phyloP scores from a whole-genome alignment of 1,139 yeast species.

The Scheffersomyces insectosa region DNA sequence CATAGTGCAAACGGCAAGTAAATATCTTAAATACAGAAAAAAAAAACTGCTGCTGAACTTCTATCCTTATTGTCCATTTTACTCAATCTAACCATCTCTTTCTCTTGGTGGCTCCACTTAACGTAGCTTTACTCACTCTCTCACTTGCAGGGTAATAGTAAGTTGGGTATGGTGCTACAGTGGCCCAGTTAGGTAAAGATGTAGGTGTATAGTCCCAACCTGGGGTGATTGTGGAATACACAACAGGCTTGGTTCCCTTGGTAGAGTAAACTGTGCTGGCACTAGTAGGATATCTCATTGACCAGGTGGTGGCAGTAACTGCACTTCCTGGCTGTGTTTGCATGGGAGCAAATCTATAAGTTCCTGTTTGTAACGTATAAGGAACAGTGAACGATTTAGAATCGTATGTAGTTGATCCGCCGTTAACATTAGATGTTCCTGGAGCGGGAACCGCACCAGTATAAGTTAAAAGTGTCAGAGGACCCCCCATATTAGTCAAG shows the following conservation, averaged over 20 bases:
- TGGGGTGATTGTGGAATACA: conserved; percentile 68
- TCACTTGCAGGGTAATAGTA: conserved; percentile 44
- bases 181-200: conserved; percentile 67
- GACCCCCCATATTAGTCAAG: conserved; percentile 71
- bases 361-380: conserved; percentile 76
- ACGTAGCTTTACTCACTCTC: conserved; percentile 40
- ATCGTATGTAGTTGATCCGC: conserved; percentile 27
- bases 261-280: conserved; percentile 58
- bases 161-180: conserved; percentile 67
- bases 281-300: conserved; percentile 63
- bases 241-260: conserved; percentile 41
- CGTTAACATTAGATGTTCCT: conserved; percentile 27
- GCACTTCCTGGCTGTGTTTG: conserved; percentile 77
- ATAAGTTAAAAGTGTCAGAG: conserved; percentile 17
- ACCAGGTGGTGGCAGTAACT: conserved; percentile 68
- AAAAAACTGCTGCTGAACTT: too few species aligned
- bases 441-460: conserved; percentile 47
- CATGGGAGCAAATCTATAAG: conserved; percentile 83
- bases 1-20: too few species aligned
- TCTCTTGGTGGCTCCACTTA: conserved; percentile 33
- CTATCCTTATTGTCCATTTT: too few species aligned
- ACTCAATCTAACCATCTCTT: conserved; percentile 36
- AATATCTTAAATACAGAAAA: too few species aligned
- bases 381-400: conserved; percentile 48
- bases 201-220: conserved; percentile 77